Conservation (phyloP, 2,329 filamentous ascomycete genomes). For the Tolypocladium nubicola region DNA sequence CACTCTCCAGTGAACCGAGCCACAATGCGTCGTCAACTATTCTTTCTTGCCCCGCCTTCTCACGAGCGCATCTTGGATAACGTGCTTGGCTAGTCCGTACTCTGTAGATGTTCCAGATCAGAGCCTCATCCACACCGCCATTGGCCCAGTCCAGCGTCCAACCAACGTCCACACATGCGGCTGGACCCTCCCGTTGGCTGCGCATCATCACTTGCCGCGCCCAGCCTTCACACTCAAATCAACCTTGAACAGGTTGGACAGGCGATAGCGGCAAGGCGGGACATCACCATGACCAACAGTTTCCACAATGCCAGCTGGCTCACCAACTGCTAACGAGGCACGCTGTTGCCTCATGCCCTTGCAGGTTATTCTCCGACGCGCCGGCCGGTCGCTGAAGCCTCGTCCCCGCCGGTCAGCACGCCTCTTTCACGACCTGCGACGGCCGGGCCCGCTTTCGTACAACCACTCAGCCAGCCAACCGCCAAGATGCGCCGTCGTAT, state of each 20-base stretch:
- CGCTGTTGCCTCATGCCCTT: neutral
- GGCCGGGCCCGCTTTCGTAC: neutral
- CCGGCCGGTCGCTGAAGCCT: neutral
- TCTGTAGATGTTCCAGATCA: neutral
- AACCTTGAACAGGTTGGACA: neutral
- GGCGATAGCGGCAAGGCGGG: neutral
- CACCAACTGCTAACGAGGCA: neutral
- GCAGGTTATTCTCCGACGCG: neutral
- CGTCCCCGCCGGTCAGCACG: neutral
- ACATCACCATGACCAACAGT: neutral
- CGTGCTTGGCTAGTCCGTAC: neutral
- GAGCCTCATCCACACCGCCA: neutral
- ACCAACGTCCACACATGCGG: neutral
- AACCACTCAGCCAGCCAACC: neutral
- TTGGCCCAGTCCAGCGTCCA: neutral
- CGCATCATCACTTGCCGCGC: neutral
- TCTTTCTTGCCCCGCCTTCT: neutral
- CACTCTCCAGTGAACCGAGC: neutral
- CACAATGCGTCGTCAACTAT: neutral
- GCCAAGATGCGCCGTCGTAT: neutral
- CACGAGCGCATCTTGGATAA: neutral
- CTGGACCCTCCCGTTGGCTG: neutral
- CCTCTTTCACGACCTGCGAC: neutral
- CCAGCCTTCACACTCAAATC: neutral
- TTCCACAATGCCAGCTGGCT: neutral